Percentiles rank a stretch among this genome's conserved stretches.
Evolutionary conservation across 2,329 filamentous ascomycete species (phyloP).

Genomic region (Colletotrichum magnum): DNA sequence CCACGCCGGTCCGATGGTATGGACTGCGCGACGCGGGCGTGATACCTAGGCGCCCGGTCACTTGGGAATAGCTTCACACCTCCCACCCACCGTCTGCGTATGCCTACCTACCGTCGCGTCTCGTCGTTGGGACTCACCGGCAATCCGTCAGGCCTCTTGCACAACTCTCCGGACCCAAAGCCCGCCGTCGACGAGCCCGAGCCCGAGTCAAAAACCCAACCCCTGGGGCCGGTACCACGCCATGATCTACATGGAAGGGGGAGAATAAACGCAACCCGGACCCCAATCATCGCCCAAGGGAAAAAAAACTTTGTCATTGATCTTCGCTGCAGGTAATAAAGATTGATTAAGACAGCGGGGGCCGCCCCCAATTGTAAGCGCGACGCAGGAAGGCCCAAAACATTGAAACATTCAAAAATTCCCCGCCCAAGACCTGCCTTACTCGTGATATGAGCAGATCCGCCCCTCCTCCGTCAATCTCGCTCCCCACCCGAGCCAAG

Average conservation of each 20-base stretch:
- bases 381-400: not conserved
- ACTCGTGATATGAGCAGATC: no score
- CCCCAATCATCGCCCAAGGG: not conserved
- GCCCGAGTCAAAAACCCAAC: slow-evolving; percentile 26
- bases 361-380: not conserved
- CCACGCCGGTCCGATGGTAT: not conserved
- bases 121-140: not conserved
- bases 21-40: not conserved
- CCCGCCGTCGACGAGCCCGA: not conserved
- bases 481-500: not conserved
- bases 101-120: not conserved
- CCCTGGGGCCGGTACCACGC: slow-evolving; percentile 2
- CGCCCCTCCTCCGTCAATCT: no score
- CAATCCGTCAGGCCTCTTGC: no score
- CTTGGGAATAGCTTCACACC: slow-evolving; percentile 17
- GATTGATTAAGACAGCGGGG: not conserved
- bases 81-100: not conserved
- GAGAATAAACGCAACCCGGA: not conserved
- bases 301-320: slow-evolving; percentile 9
- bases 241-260: not conserved
- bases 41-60: no score
- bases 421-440: not conserved
- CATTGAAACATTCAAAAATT: not conserved
- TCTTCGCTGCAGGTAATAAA: slow-evolving; percentile 26
- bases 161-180: not conserved